Percentiles rank a stretch among this genome's conserved stretches.
Evolutionary conservation across 2,329 filamentous ascomycete species (phyloP).

Genomic region (Lasiodiplodia sp.): DNA sequence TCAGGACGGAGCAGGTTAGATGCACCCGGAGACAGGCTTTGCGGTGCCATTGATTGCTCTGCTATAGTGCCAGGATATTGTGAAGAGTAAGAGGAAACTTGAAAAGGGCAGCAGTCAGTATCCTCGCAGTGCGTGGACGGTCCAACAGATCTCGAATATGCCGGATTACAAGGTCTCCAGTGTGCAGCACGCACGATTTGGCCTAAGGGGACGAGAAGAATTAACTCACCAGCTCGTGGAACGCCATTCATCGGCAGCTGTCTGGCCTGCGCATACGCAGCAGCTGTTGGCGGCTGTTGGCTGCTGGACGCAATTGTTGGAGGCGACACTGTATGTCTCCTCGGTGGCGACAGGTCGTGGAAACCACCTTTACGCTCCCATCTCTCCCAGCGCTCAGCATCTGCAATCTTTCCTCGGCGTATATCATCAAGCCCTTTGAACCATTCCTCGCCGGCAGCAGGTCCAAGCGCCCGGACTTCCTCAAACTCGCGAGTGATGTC

Average conservation of each 20-base stretch:
- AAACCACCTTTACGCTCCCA: slow-evolving; percentile 63
- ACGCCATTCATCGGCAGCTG: slow-evolving; percentile 30
- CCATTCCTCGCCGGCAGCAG: slow-evolving; percentile 77
- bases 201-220: not conserved
- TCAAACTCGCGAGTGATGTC: slow-evolving; percentile 69
- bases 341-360: slow-evolving; percentile 4
- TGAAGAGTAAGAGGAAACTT: slow-evolving; percentile 38
- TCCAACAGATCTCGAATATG: not conserved
- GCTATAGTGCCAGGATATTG: slow-evolving; percentile 44
- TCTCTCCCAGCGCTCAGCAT: slow-evolving; percentile 76
- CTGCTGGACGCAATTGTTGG: slow-evolving; percentile 5
- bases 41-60: slow-evolving; percentile 43
- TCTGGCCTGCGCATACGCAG: not conserved
- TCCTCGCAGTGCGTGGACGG: slow-evolving; percentile 19
- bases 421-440: slow-evolving; percentile 73
- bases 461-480: slow-evolving; percentile 70
- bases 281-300: not conserved
- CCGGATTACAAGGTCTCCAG: not conserved
- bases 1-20: slow-evolving; percentile 47
- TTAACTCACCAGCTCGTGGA: slow-evolving; percentile 26
- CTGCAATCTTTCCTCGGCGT: slow-evolving; percentile 66
- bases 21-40: slow-evolving; percentile 37
- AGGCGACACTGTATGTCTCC: slow-evolving; percentile 7
- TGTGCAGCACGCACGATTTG: not conserved
- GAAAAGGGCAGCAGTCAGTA: slow-evolving; percentile 24